Percentiles rank a stretch among this genome's conserved stretches.
Conservation (phyloP, 257 asterid species). For the Euphrasia confusa region DNA sequence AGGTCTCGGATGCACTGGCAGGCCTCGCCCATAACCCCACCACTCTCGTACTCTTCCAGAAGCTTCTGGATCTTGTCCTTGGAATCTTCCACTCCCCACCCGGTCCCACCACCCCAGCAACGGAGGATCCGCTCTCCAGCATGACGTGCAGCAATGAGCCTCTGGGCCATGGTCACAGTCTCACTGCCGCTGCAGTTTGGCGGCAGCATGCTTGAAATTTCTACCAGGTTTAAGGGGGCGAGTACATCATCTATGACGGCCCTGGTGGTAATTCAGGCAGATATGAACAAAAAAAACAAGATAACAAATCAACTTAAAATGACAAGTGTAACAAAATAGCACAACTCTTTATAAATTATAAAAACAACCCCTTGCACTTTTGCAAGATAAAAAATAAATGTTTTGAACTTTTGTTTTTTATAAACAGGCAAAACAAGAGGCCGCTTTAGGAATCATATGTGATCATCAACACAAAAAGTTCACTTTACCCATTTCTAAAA, state of each 20-base stretch:
- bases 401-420: too few relatives aligned
- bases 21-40: slow-evolving; percentile 79
- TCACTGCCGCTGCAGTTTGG: slow-evolving; percentile 72
- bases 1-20: slow-evolving; percentile 91
- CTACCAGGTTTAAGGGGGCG: slow-evolving; percentile 81
- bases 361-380: too few relatives aligned
- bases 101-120: slow-evolving; percentile 99
- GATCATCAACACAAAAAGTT: too few relatives aligned
- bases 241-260: slow-evolving; percentile 91
- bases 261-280: slow-evolving; percentile 19
- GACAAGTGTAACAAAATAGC: background rate
- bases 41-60: slow-evolving; percentile 88
- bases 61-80: slow-evolving; percentile 95
- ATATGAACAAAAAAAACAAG: too few relatives aligned
- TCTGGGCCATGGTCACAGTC: slow-evolving; percentile 64
- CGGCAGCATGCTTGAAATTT: slow-evolving; percentile 55
- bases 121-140: slow-evolving; percentile 96
- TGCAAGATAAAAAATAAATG: too few relatives aligned
- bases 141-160: slow-evolving; percentile 83
- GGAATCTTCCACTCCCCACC: slow-evolving; percentile 98
- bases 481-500: too few relatives aligned
- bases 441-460: too few relatives aligned
- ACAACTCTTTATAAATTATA: background rate
- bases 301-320: background rate
- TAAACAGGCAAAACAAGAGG: too few relatives aligned